Evolutionary conservation across 2,329 filamentous ascomycete genomes (phyloP).

Genomic region (Fusarium sp.): DNA sequence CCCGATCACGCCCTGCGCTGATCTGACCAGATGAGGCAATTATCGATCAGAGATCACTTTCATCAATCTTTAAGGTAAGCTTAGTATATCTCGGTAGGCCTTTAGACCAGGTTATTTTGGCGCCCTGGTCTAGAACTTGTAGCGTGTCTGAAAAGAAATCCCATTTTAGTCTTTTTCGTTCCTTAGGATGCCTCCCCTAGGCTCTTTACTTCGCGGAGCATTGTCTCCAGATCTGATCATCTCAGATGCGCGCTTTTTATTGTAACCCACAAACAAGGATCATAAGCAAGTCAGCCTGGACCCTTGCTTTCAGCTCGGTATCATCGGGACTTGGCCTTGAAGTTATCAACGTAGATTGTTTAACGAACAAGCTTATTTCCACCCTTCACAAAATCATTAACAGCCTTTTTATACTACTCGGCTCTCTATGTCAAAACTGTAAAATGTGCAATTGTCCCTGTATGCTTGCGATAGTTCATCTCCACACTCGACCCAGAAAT

Average conservation of each 20-base stretch:
- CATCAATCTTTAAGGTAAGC: neutral
- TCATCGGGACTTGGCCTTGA: conserved; percentile 6
- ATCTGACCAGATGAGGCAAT: neutral
- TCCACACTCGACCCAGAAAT: neutral
- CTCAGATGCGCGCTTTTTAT: neutral
- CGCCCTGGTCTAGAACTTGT: too few relatives aligned
- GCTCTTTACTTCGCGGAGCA: neutral
- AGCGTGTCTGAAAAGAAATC: too few relatives aligned
- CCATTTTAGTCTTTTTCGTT: neutral
- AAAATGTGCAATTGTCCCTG: neutral
- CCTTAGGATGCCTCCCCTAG: neutral
- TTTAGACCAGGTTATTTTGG: too few relatives aligned
- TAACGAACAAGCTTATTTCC: conserved; percentile 1
- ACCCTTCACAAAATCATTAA: neutral
- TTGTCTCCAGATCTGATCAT: neutral
- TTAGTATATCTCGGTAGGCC: too few relatives aligned
- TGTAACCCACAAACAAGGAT: neutral
- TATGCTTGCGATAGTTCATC: neutral
- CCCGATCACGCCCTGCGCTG: neutral
- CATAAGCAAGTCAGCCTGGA: neutral
- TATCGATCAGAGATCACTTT: neutral
- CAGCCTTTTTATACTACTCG: neutral
- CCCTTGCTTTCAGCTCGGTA: conserved; percentile 20
- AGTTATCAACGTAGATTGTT: neutral
- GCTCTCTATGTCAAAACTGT: neutral